Base-by-base conservation (phyloP, 345 rosid species). In the Gossypium ekmanianum region DNA sequence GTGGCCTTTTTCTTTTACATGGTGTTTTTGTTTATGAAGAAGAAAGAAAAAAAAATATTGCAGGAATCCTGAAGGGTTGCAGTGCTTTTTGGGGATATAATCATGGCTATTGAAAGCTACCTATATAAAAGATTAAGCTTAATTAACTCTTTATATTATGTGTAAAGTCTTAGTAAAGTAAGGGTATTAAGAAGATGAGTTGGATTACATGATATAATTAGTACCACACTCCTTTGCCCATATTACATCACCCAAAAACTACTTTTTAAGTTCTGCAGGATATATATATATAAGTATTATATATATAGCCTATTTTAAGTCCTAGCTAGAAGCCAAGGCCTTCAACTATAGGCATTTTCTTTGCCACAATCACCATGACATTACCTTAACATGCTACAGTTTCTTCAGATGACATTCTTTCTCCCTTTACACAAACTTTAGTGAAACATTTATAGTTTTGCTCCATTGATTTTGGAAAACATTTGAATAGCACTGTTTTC, bases 41-140 rank as follows among this genome's bases (percentile, higher is more conserved):
- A 34, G 41, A 34, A 34, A 34, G 39, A 34, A 66, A 54, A 61
- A 63, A 54, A 66, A 41, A 74, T 65, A 39, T 78, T 68, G 88
- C 89, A 85, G 89, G 89, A 85, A 79, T 88, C 77, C 81, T 81
- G 89, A 82, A 84, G 68, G 72, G 74, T 50, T 86, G 89, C 79
- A 75, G 71, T 83, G 87, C 88, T 83, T 85, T 83, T 78, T 51
- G 86, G 86, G 71, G 86, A 44, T 62, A 80, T 72, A 81, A 89
- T 89, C 86, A 89, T 89, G 72, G 67, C 83, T 66, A 48, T 24
- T 76, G 77, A 84, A 79, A 85, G 84, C 80, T 77, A 81, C 80
- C 70, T 71, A 45, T 61, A 52, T 24, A 26, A 68, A 63, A 76
- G 65, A 71, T 61, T 75, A 77, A 34, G 78, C 75, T 70, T 84